phyloP scores from a whole-genome alignment of 345 rosid species.

The Lepidium aucheri region DNA sequence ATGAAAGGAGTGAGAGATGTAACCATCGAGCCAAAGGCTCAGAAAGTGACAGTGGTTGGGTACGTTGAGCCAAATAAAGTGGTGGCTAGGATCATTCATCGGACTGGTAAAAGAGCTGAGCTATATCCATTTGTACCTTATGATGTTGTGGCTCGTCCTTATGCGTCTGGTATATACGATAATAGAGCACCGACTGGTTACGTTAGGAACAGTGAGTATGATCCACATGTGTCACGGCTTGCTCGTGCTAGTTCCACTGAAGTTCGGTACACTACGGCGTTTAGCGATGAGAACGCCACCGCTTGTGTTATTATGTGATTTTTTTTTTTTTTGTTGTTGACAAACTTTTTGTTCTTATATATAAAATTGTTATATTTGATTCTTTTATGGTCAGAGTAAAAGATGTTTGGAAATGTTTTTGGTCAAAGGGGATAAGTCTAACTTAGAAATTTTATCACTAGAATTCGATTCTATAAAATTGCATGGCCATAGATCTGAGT shows the following conservation, averaged over 20 bases:
- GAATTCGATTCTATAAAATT: no score
- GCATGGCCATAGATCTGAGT: no score
- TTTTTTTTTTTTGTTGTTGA: not conserved
- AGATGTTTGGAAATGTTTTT: no score
- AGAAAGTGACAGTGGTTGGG: slow-evolving; percentile 79
- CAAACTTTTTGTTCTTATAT: no score
- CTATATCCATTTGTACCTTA: slow-evolving; percentile 92
- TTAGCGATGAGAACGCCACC: slow-evolving; percentile 75
- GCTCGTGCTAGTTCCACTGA: slow-evolving; percentile 99
- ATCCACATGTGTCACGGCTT: slow-evolving; percentile 49
- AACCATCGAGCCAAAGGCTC: slow-evolving; percentile 68
- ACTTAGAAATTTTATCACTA: no score
- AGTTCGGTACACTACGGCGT: slow-evolving; percentile 91
- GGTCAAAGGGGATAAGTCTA: no score
- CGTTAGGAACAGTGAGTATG: slow-evolving; percentile 54
- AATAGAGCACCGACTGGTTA: slow-evolving; percentile 83
- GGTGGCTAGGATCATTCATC: slow-evolving; percentile 61
- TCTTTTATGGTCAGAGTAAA: no score
- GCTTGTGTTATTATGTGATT: slow-evolving; percentile 69
- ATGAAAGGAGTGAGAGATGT: slow-evolving; percentile 84
- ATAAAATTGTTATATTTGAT: no score
- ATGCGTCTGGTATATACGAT: slow-evolving; percentile 84
- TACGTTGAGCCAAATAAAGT: slow-evolving; percentile 74
- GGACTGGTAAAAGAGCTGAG: slow-evolving; percentile 95
- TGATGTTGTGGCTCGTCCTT: slow-evolving; percentile 82